Percentiles rank a stretch among this genome's conserved stretches.
Evolutionary conservation across 2,329 filamentous ascomycete species (phyloP).

Genomic region (Cladophialophora psammophila): DNA sequence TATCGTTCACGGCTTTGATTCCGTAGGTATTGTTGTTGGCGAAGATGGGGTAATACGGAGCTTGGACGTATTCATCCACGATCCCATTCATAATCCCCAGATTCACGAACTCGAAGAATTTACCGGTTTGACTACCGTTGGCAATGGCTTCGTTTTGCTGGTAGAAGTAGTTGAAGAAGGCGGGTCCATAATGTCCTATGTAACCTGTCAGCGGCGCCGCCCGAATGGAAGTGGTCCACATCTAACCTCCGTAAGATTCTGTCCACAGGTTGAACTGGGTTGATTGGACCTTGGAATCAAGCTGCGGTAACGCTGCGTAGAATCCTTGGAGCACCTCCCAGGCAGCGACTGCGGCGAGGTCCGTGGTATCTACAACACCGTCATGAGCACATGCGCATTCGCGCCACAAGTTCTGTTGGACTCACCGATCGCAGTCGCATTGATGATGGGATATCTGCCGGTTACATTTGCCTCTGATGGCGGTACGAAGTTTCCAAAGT

Average conservation of each 20-base stretch:
- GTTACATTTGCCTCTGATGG: slow-evolving; percentile 51
- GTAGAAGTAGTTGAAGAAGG: slow-evolving; percentile 66
- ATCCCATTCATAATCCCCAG: slow-evolving; percentile 65
- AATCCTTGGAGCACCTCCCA: slow-evolving; percentile 66
- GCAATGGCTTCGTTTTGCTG: slow-evolving; percentile 63
- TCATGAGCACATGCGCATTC: slow-evolving; percentile 1
- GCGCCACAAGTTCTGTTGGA: not conserved
- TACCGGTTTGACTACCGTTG: slow-evolving; percentile 57
- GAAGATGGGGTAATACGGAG: slow-evolving; percentile 59
- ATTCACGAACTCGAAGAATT: slow-evolving; percentile 61
- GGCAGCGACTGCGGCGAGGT: slow-evolving; percentile 62
- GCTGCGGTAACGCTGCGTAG: slow-evolving; percentile 56
- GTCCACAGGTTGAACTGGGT: slow-evolving; percentile 67
- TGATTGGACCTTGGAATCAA: slow-evolving; percentile 59
- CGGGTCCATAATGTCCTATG: slow-evolving; percentile 59
- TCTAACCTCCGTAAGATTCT: slow-evolving; percentile 49
- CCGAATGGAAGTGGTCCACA: not conserved
- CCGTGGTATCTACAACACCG: slow-evolving; percentile 57
- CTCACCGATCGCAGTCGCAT: slow-evolving; percentile 55
- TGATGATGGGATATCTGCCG: slow-evolving; percentile 59
- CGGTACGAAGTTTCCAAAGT: slow-evolving; percentile 57
- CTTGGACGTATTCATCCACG: slow-evolving; percentile 62
- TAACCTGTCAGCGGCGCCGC: slow-evolving; percentile 1
- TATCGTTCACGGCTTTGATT: slow-evolving; percentile 63
- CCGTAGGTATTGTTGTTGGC: slow-evolving; percentile 64